Conservation (phyloP, 2,329 filamentous ascomycete species). For the Epicoccum nigrum region DNA sequence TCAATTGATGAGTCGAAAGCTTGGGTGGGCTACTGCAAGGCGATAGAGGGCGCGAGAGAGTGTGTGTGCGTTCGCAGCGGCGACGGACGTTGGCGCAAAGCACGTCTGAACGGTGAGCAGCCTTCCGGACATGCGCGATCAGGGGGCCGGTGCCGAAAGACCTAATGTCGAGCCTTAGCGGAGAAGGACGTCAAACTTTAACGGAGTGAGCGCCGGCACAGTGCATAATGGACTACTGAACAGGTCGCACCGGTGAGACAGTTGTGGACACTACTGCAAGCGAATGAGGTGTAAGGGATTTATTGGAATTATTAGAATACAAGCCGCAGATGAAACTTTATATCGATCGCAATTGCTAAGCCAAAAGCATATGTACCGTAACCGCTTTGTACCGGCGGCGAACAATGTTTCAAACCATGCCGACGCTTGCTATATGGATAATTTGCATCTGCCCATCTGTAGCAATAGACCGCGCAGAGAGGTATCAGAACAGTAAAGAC, state of each 20-base stretch:
- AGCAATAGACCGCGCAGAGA: conserved; percentile 18
- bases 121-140: conserved; percentile 1
- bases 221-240: not conserved
- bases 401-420: conserved; percentile 13
- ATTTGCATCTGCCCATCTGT: conserved; percentile 14
- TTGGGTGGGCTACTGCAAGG: conserved; percentile 4
- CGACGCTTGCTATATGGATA: conserved; percentile 16
- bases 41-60: not conserved
- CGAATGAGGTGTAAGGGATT: too few relatives aligned
- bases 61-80: not conserved
- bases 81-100: not conserved
- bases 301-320: conserved; percentile 10
- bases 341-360: conserved; percentile 12
- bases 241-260: not conserved
- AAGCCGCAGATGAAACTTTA: conserved; percentile 3
- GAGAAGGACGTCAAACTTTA: too few relatives aligned
- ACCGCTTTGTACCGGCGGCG: conserved; percentile 2
- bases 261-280: too few relatives aligned
- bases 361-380: conserved; percentile 19
- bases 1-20: not conserved
- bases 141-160: conserved; percentile 1
- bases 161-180: too few relatives aligned
- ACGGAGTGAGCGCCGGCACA: not conserved
- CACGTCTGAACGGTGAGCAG: too few relatives aligned
- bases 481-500: conserved; percentile 20